Percentiles rank a stretch among this genome's conserved stretches.
Conservation (phyloP, 495 filamentous ascomycete genomes). For the Lophiostoma macrostomum region DNA sequence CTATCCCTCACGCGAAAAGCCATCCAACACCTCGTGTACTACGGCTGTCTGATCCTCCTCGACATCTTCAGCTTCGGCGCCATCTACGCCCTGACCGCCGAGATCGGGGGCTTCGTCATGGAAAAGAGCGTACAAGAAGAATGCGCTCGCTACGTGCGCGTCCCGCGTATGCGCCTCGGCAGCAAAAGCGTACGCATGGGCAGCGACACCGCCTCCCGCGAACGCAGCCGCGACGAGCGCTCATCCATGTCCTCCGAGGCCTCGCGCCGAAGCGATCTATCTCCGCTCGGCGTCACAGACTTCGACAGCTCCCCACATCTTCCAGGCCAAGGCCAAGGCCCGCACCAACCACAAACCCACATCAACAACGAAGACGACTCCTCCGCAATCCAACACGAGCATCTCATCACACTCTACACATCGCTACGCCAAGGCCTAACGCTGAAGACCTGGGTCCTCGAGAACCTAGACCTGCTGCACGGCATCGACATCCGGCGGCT, state of each 20-base stretch:
- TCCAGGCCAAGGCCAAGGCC: neutral
- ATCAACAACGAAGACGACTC: constrained; percentile 29
- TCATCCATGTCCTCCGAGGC: constrained; percentile 3
- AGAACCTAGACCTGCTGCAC: constrained; percentile 62
- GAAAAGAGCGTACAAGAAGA: constrained; percentile 73
- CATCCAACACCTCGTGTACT: constrained; percentile 84
- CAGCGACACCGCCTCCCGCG: constrained; percentile 14
- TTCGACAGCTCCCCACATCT: neutral
- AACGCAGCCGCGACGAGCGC: constrained; percentile 1
- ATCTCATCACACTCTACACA: constrained; percentile 70
- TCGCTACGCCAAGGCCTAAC: constrained; percentile 72
- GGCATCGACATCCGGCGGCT: constrained; percentile 85
- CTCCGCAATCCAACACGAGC: constrained; percentile 48
- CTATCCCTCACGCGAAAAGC: constrained; percentile 78
- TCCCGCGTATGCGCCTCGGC: constrained; percentile 16
- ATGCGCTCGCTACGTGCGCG: constrained; percentile 75
- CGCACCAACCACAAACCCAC: constrained; percentile 41
- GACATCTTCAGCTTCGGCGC: constrained; percentile 92
- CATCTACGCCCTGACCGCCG: constrained; percentile 80
- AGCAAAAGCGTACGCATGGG: constrained; percentile 24
- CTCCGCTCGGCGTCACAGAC: neutral
- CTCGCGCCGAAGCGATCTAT: neutral
- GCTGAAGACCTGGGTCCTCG: constrained; percentile 75
- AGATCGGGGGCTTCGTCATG: constrained; percentile 70
- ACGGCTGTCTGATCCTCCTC: constrained; percentile 78